Conservation (phyloP, 176 grass and related monocot genomes). For the Lolium perenne region DNA sequence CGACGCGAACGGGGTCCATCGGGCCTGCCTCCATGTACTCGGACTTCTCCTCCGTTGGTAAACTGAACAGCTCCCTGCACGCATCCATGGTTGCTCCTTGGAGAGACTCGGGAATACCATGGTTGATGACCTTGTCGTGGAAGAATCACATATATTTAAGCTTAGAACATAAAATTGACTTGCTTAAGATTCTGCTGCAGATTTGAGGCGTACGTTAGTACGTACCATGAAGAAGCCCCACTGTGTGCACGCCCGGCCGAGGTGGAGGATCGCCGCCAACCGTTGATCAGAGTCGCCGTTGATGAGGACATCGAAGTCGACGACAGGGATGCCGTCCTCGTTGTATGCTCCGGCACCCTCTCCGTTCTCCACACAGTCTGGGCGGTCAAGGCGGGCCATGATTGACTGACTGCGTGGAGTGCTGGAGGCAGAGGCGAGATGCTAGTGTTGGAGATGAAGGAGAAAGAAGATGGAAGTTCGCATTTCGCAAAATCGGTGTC, state of each 20-base stretch:
- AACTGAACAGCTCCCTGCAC: slow-evolving; percentile 47
- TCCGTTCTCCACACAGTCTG: not conserved
- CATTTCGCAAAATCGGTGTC: not conserved
- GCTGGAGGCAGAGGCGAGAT: not conserved
- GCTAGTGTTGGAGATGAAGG: not conserved
- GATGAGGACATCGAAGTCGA: slow-evolving; percentile 57
- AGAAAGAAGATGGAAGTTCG: not conserved
- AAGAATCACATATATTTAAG: not conserved
- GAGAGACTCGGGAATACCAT: slow-evolving; percentile 58
- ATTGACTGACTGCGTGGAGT: not conserved
- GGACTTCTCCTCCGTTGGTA: slow-evolving; percentile 49
- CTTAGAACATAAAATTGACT: not conserved
- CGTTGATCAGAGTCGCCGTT: slow-evolving; percentile 48
- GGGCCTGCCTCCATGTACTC: slow-evolving; percentile 38
- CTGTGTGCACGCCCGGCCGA: slow-evolving; percentile 66
- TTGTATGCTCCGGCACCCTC: not conserved
- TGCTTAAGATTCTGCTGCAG: not conserved
- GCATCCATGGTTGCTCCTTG: slow-evolving; percentile 38
- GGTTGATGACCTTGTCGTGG: slow-evolving; percentile 61
- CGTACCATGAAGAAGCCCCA: slow-evolving; percentile 92
- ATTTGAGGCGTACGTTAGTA: not conserved
- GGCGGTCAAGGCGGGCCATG: not conserved
- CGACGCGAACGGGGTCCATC: slow-evolving; percentile 62
- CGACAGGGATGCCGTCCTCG: slow-evolving; percentile 50
- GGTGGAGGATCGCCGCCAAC: slow-evolving; percentile 40